Evolutionary conservation across 768 basidiomycete species (phyloP).

Genomic region (Candolleomyces aberdarensis): DNA sequence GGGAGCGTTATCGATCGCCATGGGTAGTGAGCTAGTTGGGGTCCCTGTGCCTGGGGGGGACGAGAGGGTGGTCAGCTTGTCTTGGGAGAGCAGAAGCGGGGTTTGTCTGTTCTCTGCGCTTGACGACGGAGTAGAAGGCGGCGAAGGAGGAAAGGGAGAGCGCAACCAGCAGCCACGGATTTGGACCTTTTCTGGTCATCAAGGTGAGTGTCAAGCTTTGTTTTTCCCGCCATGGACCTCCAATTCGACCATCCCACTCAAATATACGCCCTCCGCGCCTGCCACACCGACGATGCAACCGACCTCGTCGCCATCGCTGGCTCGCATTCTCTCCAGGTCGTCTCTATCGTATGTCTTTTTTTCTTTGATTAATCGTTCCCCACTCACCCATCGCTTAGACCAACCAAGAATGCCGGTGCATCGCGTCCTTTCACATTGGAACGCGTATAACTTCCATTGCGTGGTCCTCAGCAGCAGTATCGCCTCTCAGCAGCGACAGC

Average conservation of each 20-base stretch:
- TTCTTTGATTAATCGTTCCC: slow-evolving; percentile 5
- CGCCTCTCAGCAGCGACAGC: slow-evolving; percentile 58
- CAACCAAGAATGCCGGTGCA: slow-evolving; percentile 38
- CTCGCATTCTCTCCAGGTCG: slow-evolving; percentile 67
- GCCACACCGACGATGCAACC: slow-evolving; percentile 56
- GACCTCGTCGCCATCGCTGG: slow-evolving; percentile 76
- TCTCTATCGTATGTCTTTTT: slow-evolving; percentile 51
- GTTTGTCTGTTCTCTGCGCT: slow-evolving; percentile 50
- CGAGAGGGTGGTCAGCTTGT: slow-evolving; percentile 62
- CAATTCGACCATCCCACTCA: slow-evolving; percentile 56
- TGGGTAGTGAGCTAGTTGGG: slow-evolving; percentile 11
- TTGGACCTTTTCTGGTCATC: slow-evolving; percentile 43
- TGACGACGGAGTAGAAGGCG: slow-evolving; percentile 53
- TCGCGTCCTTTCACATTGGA: slow-evolving; percentile 77
- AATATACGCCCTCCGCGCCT: slow-evolving; percentile 62
- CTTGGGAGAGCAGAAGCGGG: slow-evolving; percentile 62
- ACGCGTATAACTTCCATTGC: slow-evolving; percentile 69
- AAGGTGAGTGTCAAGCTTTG: slow-evolving; percentile 6
- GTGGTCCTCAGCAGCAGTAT: slow-evolving; percentile 70
- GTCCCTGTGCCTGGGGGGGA: slow-evolving; percentile 54
- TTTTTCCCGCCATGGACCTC: slow-evolving; percentile 46
- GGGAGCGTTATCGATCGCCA: slow-evolving; percentile 41
- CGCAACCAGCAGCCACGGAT: slow-evolving; percentile 59
- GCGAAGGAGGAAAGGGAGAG: slow-evolving; percentile 55
- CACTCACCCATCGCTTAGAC: slow-evolving; percentile 27